Conservation (phyloP, 78 protist species). For the Speleostelium caveatum region DNA sequence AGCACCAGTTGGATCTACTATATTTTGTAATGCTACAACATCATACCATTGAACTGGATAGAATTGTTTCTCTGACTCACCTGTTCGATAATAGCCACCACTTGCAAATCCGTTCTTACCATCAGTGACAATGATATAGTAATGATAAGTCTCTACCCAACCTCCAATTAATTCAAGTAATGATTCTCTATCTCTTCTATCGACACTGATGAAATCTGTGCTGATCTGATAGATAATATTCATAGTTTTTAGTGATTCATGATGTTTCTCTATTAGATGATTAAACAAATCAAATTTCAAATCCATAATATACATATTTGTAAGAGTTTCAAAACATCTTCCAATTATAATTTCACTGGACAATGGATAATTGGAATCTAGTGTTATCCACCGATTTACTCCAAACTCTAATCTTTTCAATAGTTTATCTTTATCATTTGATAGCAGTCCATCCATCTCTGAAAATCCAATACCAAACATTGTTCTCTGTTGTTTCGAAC, state of each 20-base stretch:
- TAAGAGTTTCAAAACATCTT: neutral
- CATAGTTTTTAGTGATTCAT: neutral
- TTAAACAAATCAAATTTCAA: conserved; percentile 8
- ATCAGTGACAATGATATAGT: conserved; percentile 47
- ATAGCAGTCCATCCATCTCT: neutral
- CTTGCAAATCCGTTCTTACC: conserved; percentile 43
- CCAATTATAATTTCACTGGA: neutral
- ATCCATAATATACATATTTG: conserved; percentile 56
- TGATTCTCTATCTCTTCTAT: neutral
- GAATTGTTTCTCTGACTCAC: too few species aligned
- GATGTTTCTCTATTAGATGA: neutral
- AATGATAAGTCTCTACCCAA: neutral
- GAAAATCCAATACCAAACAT: conserved; percentile 65
- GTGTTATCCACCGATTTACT: conserved; percentile 29
- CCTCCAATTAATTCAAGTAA: neutral
- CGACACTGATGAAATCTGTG: conserved; percentile 16
- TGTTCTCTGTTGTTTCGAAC: conserved; percentile 28
- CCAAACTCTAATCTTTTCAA: conserved; percentile 11
- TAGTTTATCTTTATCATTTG: neutral
- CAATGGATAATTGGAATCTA: conserved; percentile 22
- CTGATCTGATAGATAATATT: conserved; percentile 11
- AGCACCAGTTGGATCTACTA: conserved; percentile 47
- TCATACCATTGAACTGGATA: neutral
- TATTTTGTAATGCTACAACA: neutral
- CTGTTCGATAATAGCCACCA: too few species aligned